phyloP scores from a whole-genome alignment of 768 basidiomycete species.

The Clitopilus passeckerianus region DNA sequence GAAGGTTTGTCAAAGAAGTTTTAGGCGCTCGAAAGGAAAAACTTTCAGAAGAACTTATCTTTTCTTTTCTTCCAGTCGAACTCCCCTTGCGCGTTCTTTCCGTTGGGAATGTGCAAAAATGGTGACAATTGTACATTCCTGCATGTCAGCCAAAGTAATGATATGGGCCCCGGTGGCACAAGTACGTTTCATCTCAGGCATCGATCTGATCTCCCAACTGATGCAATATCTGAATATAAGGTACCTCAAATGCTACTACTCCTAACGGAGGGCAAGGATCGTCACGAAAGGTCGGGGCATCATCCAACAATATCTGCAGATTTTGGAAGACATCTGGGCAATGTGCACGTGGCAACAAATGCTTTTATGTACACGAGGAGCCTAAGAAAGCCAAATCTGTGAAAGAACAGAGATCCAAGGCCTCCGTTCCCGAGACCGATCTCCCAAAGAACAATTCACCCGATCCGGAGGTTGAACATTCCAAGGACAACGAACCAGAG shows the following conservation, averaged over 20 bases:
- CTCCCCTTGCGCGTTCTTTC: constrained; percentile 13
- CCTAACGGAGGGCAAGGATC: not conserved
- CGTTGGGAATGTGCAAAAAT: constrained; percentile 8
- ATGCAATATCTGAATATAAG: not conserved
- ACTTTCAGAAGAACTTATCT: not conserved
- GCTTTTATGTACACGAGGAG: not conserved
- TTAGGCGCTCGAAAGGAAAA: not conserved
- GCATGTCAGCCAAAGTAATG: constrained; percentile 2
- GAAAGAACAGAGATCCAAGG: not conserved
- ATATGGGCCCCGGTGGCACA: not conserved
- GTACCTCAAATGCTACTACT: not conserved
- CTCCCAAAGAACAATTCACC: not conserved
- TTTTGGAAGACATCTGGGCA: not conserved
- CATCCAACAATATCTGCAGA: not conserved
- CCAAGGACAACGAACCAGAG: not conserved
- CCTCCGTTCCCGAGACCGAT: not conserved
- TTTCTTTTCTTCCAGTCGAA: not conserved
- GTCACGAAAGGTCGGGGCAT: not conserved
- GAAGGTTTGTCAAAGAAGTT: not conserved
- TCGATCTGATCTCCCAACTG: not conserved
- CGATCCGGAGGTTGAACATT: not conserved
- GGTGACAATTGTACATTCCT: constrained; percentile 12
- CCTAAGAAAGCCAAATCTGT: not conserved
- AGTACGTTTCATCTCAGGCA: not conserved
- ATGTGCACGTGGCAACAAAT: not conserved